Evolutionary conservation across 2,329 filamentous ascomycete genomes (phyloP), one percentile per base, ranked within the genome.

Genomic region (Pleurostoma richardsiae): DNA sequence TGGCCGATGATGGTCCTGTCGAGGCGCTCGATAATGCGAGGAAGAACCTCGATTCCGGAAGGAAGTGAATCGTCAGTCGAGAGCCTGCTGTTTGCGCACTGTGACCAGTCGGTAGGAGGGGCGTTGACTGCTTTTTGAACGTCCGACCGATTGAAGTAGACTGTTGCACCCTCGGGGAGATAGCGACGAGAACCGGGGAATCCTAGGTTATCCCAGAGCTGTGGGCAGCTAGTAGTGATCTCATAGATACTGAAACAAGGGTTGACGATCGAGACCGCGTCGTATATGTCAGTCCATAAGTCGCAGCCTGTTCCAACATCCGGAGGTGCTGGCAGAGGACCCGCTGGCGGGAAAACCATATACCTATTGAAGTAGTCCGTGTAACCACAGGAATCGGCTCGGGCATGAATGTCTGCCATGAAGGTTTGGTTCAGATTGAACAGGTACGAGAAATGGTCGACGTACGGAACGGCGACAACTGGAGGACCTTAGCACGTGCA

Each of bases 201-300:
- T 3, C 49, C 51, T 6, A 51, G 49, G 27, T 59, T 56, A 33
- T 60, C 54, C 50, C 54, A 61, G 4, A 58, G 56, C 42, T 56
- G 51, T 0, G 72, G 72, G 54, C 72, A 76, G 10, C 63, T 82
- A 10, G 73, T 75, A n/a, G 74, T 74, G 30, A 85, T 70, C 40
- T 78, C 71, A 61, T 83, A 84, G 28, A 82, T 63, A 56, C 83
- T 75, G 63, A 81, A 85, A 65, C 82, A 85, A 0, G 81, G 81
- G 63, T 85, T 85, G 39, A 75, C 67, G 10, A 68, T 58, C 26
- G 70, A 56, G 7, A 82, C 83, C n/a, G 63, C 73, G 55, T 83
- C 77, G 58, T 86, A 85, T 26, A 71, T 70, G n/a, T 83, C 41
- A 29, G 73, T 11, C 42, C 43, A 44, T 3, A 50, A 7, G 5